A percentile compares a stretch with the other conserved stretches of the same genome.
Evolutionary conservation across 1,284 basidiomycete genomes (phyloP).

Genomic region (Chalciporus sp.): DNA sequence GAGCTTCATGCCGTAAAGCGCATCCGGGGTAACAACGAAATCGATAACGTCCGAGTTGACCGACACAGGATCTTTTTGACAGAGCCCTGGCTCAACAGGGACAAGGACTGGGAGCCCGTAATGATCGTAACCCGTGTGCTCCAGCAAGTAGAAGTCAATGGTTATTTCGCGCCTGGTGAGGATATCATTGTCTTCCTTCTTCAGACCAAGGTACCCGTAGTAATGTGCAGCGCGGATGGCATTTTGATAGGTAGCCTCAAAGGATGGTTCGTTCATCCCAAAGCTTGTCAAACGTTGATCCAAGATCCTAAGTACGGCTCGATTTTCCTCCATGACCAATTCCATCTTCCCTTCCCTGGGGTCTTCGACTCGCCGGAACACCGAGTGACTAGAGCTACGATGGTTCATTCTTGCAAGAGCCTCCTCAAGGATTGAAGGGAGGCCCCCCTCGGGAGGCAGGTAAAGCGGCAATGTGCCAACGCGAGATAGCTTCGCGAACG

Average conservation of each 20-base stretch:
- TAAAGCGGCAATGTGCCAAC: constrained; percentile 15
- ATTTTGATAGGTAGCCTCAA: not conserved
- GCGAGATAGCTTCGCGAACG: constrained; percentile 15
- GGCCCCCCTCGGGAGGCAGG: not conserved
- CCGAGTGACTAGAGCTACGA: not conserved
- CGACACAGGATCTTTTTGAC: not conserved
- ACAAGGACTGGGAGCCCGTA: constrained; percentile 6
- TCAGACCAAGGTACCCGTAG: constrained; percentile 27
- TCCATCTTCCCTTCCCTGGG: constrained; percentile 13
- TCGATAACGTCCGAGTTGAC: constrained; percentile 16
- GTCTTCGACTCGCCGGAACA: not conserved
- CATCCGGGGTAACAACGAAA: constrained; percentile 13
- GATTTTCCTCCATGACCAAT: not conserved
- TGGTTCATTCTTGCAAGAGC: not conserved
- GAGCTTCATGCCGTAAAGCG: constrained; percentile 19
- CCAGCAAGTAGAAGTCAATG: constrained; percentile 19
- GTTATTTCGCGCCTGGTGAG: not conserved
- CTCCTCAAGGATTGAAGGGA: constrained; percentile 1
- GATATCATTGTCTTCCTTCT: not conserved
- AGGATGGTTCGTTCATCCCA: constrained; percentile 8
- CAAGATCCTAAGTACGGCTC: constrained; percentile 11
- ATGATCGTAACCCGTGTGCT: constrained; percentile 10
- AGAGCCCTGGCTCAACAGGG: constrained; percentile 9
- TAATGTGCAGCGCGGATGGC: constrained; percentile 18
- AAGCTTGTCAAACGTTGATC: constrained; percentile 13